Evolutionary conservation across 1,139 yeast species (phyloP), one percentile per base, ranked within the genome.

Genomic region (Lodderomyces theae): DNA sequence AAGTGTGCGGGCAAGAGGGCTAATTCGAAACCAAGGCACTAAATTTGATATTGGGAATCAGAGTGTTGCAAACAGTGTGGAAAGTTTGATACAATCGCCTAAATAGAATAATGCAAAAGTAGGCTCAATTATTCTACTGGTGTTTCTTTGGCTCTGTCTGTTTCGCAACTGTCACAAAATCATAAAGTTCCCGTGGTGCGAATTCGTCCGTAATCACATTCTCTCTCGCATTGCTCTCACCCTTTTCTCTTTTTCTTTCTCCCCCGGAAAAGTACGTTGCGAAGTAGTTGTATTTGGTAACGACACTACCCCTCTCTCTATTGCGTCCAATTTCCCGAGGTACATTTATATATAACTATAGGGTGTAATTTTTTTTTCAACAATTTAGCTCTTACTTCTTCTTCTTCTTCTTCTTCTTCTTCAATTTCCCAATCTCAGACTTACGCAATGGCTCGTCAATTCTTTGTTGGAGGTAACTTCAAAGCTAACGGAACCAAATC

Each of bases 391-490:
- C n/a, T n/a, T n/a, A n/a, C n/a, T n/a, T n/a, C n/a, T n/a, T n/a
- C n/a, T n/a, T n/a, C n/a, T n/a, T n/a, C n/a, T 12, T 22, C 7
- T 29, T 12, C 3, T 34, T 34, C 11, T 16, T 23, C 18, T 16
- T 24, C 7, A 19, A 19, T 8, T 19, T 16, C 36, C 3, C 36
- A 22, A 22, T 25, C 15, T 10, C 13, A 22, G 7, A 18, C 4
- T 4, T 22, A 22, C 16, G 73, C 79, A 48, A 64, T 64, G 96
- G 81, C 95, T 66, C 89, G 98, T 77, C 85, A 82, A 73, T 90
- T 90, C 77, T 89, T 92, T 66, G 90, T 86, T 60, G 98, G 97
- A 58, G 98, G 97, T 63, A 92, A 92, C 89, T 90, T 92, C 80
- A 92, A 92, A 74, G 85, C 94, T 89, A 94, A 92, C 80, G 98